Conservation (phyloP, 177 flowering plant species). For the Vitis hybrid region DNA sequence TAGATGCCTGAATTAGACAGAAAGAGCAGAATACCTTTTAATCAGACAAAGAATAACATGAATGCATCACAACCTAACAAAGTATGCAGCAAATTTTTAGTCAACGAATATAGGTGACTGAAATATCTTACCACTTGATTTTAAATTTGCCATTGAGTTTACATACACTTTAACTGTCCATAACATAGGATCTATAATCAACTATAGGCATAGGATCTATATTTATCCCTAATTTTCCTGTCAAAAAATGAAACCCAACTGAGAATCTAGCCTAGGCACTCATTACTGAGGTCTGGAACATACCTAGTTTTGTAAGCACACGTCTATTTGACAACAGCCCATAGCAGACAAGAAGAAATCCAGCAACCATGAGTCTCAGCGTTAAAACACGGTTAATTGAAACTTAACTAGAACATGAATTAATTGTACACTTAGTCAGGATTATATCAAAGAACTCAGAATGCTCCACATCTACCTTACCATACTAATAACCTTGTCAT, state of each 20-base stretch:
- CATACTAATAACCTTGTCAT: no score
- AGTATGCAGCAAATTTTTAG: background rate
- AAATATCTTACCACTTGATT: background rate
- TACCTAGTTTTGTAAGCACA: slow-evolving; percentile 9
- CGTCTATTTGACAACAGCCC: background rate
- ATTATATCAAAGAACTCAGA: no score
- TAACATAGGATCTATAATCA: slow-evolving; percentile 1
- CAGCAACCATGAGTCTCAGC: no score
- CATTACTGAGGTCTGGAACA: slow-evolving; percentile 7
- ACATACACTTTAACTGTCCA: background rate
- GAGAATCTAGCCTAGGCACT: slow-evolving; percentile 16
- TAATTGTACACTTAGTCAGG: no score
- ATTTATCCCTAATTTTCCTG: background rate
- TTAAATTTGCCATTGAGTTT: background rate
- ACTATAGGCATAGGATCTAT: no score
- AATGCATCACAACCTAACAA: slow-evolving; percentile 2
- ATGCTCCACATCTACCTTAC: no score
- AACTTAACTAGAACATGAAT: no score
- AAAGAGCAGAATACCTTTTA: slow-evolving; percentile 18
- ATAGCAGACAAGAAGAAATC: no score
- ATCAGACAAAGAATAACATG: slow-evolving; percentile 14
- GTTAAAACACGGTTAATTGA: no score
- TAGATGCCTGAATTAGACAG: slow-evolving; percentile 78
- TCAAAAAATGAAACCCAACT: slow-evolving; percentile 11
- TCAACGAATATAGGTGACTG: background rate